Evolutionary conservation across 2,329 filamentous ascomycete genomes (phyloP), one percentile per base, ranked within the genome.

Genomic region (Exophiala oligosperma): DNA sequence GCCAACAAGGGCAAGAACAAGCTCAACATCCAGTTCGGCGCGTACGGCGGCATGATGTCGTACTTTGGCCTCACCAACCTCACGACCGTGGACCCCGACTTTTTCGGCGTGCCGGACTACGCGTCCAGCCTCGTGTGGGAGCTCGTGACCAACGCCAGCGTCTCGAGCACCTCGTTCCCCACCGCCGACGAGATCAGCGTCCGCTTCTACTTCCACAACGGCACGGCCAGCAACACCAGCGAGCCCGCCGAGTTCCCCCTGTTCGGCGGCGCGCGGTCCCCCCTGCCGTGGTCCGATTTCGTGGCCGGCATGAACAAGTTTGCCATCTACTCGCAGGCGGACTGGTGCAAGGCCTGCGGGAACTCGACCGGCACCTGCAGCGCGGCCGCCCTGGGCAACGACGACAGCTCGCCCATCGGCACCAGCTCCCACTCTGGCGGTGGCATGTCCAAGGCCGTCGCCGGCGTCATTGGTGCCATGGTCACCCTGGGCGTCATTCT

Each of bases 81-180:
- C 49, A 71, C 76, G 4, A 56, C 66, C 26, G 80, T 76, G 1
- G 83, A 79, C 58, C 65, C 74, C 1, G 77, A 89, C 71, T 96
- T 96, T 77, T 85, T 77, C 59, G 89, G 89, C 54, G 78, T 96
- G 11, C 85, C 88, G n/a, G 87, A 92, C 75, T 96, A 96, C 68
- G 91, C 91, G 4, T 88, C 87, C 2, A 85, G 85, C 63, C 91
- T 96, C 83, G 80, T 80, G 4, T 92, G 95, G 71, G 92, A 96
- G 78, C 81, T 81, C 23, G 81, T 85, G 66, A 86, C 84, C 41
- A 79, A 83, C 60, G 64, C 65, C 11, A 62, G 67, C 2, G 62
- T 64, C 9, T 68, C 68, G 3, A 66, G 68, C 5, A 68, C 71
- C 0, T 66, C 68, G 2, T 80, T 81, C 66, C 80, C 79, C 2